Percentiles rank a stretch among this genome's conserved stretches.
Conservation (phyloP, 2,329 filamentous ascomycete genomes). For the Penicillium vulpinum region DNA sequence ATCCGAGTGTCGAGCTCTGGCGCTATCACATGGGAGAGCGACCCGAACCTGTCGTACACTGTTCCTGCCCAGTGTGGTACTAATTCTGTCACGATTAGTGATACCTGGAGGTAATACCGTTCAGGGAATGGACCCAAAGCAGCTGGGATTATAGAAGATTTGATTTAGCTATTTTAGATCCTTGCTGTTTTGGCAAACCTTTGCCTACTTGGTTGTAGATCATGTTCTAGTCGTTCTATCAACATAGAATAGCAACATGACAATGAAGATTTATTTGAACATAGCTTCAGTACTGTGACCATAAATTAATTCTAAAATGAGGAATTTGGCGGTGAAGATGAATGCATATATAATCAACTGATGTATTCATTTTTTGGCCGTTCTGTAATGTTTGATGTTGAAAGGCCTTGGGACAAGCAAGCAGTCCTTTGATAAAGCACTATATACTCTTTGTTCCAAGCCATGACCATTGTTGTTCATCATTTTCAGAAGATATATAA, state of each 20-base stretch:
- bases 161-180: background rate
- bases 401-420: too few relatives aligned
- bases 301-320: too few relatives aligned
- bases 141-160: background rate
- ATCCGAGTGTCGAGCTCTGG: slow-evolving; percentile 10
- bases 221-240: background rate
- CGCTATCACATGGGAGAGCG: slow-evolving; percentile 11
- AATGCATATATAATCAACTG: too few relatives aligned
- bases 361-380: too few relatives aligned
- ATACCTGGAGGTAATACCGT: slow-evolving; percentile 38
- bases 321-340: too few relatives aligned
- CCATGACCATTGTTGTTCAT: too few relatives aligned
- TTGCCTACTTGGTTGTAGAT: background rate
- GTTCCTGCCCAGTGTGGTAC: slow-evolving; percentile 41
- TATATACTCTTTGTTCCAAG: too few relatives aligned
- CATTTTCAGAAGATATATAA: too few relatives aligned
- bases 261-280: background rate
- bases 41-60: slow-evolving; percentile 42
- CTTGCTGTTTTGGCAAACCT: too few relatives aligned
- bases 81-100: slow-evolving; percentile 34
- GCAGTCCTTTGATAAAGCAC: too few relatives aligned
- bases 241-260: background rate
- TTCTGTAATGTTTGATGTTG: too few relatives aligned
- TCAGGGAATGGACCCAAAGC: background rate
- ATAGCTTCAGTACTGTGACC: background rate